phyloP scores from a whole-genome alignment of 2,329 filamentous ascomycete species.

The Exophiala lecanii-corni region DNA sequence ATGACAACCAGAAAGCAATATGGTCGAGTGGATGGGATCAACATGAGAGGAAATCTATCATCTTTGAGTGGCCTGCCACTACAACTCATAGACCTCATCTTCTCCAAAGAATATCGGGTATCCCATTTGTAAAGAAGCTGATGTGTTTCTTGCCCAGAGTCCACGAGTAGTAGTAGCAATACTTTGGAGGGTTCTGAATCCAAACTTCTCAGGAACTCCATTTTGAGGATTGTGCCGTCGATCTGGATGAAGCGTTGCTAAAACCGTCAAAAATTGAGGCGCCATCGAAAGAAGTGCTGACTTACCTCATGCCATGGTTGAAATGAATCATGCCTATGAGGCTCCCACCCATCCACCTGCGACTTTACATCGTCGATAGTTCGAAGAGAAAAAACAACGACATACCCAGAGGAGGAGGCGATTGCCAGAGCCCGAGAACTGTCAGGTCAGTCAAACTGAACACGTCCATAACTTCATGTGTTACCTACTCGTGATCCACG shows the following conservation, averaged over 20 bases:
- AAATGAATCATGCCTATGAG: slow-evolving; percentile 37
- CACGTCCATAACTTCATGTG: no score
- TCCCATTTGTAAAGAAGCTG: slow-evolving; percentile 52
- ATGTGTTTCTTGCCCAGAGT: slow-evolving; percentile 37
- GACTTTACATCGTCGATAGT: slow-evolving; percentile 49
- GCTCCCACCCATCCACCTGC: slow-evolving; percentile 29
- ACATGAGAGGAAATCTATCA: slow-evolving; percentile 58
- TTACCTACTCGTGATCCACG: slow-evolving; percentile 68
- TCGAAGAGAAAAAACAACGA: slow-evolving; percentile 68
- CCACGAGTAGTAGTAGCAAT: slow-evolving; percentile 66
- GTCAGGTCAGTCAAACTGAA: no score
- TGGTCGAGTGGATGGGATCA: slow-evolving; percentile 68
- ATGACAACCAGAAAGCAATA: slow-evolving; percentile 68
- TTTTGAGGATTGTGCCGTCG: slow-evolving; percentile 72
- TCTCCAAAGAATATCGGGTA: slow-evolving; percentile 34
- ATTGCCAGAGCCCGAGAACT: slow-evolving; percentile 59
- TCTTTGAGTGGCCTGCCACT: slow-evolving; percentile 31
- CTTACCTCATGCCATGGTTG: slow-evolving; percentile 55
- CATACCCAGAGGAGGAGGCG: slow-evolving; percentile 63
- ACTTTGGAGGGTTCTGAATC: slow-evolving; percentile 63
- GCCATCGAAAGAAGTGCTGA: slow-evolving; percentile 23
- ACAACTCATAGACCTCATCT: slow-evolving; percentile 19
- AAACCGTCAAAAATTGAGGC: slow-evolving; percentile 5
- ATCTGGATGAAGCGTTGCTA: slow-evolving; percentile 50
- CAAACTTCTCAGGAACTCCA: slow-evolving; percentile 77